Evolutionary conservation across 225 moss, liverwort and hornwort species (phyloP), one percentile per base, ranked within the genome.

Genomic region (Neckera pumila): DNA sequence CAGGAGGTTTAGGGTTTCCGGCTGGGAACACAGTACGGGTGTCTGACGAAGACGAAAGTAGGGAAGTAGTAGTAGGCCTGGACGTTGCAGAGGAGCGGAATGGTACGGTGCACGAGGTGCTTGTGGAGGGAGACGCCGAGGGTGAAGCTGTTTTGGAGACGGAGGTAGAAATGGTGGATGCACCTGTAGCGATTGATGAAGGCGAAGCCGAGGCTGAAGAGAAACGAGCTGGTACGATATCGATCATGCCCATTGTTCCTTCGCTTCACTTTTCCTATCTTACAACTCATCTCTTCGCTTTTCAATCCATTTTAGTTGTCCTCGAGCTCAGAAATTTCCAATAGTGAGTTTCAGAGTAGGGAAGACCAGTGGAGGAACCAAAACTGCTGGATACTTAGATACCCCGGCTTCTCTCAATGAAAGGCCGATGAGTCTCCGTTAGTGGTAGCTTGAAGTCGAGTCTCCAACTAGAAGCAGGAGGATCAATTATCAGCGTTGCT

Each of bases 1-100:
- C 59, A 49, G 92, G 91, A 80, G 92, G 92, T 89, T 93, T 93
- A 87, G 93, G 92, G 92, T 89, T 92, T 87, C 73, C 56, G 54
- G 75, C 51, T 42, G 86, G 79, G 79, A 88, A 53, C 57, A 56
- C 58, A 38, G 88, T 86, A 90, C 90, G 87, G 82, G 85, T 19
- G 20, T 86, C 88, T 86, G 90, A 89, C 79, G 86, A 71, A 91
- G 88, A 76, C 60, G 90, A 81, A 78, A 86, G 67, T 76, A 92
- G 90, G 86, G 71, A 70, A 75, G 16, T 62, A 54, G 87, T 40
- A 51, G 62, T 83, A 89, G 92, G 93, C 70, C 84, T 87, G 77
- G 90, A 86, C 75, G 83, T 49, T 86, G 92, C 75, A 89, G 92
- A 57, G 64, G 92, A 90, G 53, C 73, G 80, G 76, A 90, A 86